These are phyloP conservation scores for Myochromella boudieri DNA, from an alignment of 768 basidiomycete species.

Conservation along the genomic window DNA sequence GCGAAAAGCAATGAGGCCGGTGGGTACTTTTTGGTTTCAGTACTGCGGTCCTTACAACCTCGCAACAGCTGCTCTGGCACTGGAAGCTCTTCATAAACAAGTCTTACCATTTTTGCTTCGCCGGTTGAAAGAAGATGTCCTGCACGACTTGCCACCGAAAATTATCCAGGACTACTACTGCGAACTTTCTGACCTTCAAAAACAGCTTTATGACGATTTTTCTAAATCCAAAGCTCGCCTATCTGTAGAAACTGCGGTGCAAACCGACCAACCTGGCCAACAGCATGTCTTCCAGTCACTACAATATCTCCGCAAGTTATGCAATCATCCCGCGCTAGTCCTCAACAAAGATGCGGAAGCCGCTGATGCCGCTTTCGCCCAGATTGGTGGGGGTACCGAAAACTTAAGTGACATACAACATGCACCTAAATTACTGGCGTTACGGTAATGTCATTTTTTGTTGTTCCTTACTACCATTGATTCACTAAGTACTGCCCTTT, in stretches of 20 bases:
- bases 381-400: slow-evolving; percentile 45
- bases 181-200: slow-evolving; percentile 93
- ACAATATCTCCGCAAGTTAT: slow-evolving; percentile 95
- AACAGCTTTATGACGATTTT: slow-evolving; percentile 92
- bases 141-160: slow-evolving; percentile 94
- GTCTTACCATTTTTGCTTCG: slow-evolving; percentile 97
- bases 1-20: slow-evolving; percentile 93
- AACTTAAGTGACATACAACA: slow-evolving; percentile 79
- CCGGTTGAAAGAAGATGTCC: slow-evolving; percentile 94
- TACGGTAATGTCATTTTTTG: too few relatives aligned
- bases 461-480: slow-evolving; percentile 4
- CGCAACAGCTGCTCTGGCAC: slow-evolving; percentile 77
- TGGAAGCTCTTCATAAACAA: slow-evolving; percentile 97
- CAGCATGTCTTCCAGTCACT: slow-evolving; percentile 96
- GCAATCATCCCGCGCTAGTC: slow-evolving; percentile 95
- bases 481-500: background rate
- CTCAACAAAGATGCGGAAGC: slow-evolving; percentile 72
- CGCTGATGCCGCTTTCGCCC: slow-evolving; percentile 54
- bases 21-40: slow-evolving; percentile 34
- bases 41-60: background rate
- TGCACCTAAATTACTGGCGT: slow-evolving; percentile 90
- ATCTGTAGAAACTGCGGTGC: slow-evolving; percentile 65
- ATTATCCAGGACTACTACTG: slow-evolving; percentile 99
- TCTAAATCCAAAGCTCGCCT: slow-evolving; percentile 71
- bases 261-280: slow-evolving; percentile 37